Percentiles rank a stretch among this genome's conserved stretches.
Evolutionary conservation across 1,284 basidiomycete genomes (phyloP).

Genomic region (Tilletiaria anomala): DNA sequence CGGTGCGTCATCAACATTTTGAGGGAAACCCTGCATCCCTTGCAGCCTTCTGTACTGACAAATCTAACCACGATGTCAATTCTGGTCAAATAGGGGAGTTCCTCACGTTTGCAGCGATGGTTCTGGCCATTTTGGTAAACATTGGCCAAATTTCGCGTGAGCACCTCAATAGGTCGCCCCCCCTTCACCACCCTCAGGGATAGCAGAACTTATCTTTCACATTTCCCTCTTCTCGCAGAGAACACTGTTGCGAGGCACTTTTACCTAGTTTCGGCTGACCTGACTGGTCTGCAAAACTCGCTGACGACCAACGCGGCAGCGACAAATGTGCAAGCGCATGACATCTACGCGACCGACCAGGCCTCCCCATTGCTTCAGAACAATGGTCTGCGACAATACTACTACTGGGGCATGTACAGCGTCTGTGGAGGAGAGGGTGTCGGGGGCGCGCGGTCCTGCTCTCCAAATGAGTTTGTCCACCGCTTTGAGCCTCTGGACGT

Average conservation of each 20-base stretch:
- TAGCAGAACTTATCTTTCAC: too few species aligned
- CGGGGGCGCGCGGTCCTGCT: conserved; percentile 9
- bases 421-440: conserved; percentile 4
- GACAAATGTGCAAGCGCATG: not conserved
- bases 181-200: too few species aligned
- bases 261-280: too few species aligned
- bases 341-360: conserved; percentile 19
- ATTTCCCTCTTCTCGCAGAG: too few species aligned
- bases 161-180: too few species aligned
- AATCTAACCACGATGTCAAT: too few species aligned
- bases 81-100: conserved; percentile 35
- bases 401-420: conserved; percentile 9
- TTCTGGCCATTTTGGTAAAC: conserved; percentile 29
- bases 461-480: conserved; percentile 13
- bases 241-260: too few species aligned
- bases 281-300: not conserved
- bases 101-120: conserved; percentile 30
- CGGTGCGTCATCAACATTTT: too few species aligned
- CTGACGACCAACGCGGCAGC: not conserved
- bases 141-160: conserved; percentile 29
- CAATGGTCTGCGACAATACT: conserved; percentile 3
- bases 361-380: conserved; percentile 4
- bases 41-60: too few species aligned
- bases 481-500: conserved; percentile 16
- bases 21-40: too few species aligned